Evolutionary conservation across 1,284 basidiomycete genomes (phyloP).

Genomic region (Cystobasidium pallidum): DNA sequence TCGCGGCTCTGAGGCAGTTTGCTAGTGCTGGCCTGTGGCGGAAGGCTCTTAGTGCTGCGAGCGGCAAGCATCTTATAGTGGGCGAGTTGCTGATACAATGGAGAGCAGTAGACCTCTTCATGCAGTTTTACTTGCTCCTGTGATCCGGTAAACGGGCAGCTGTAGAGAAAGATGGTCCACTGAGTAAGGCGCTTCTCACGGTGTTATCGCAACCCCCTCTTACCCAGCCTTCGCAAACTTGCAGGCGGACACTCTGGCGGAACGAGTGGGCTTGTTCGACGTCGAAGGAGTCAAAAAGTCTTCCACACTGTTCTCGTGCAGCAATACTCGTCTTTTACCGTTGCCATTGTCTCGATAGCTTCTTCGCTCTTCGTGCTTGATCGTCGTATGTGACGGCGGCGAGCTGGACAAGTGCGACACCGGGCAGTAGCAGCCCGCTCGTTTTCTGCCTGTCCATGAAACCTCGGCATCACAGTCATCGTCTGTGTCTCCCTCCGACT

Average conservation of each 20-base stretch:
- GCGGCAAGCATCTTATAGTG: conserved; percentile 30
- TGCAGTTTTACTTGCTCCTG: conserved; percentile 15
- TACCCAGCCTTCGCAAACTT: conserved; percentile 43
- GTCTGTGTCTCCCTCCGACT: neutral
- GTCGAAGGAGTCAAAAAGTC: neutral
- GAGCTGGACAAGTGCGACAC: neutral
- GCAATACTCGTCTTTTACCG: conserved; percentile 14
- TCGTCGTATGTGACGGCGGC: neutral
- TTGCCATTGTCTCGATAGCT: conserved; percentile 4
- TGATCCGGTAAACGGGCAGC: conserved; percentile 36
- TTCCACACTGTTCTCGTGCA: neutral
- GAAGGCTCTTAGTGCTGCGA: neutral
- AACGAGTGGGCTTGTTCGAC: neutral
- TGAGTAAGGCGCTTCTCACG: too few relatives aligned
- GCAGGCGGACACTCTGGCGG: neutral
- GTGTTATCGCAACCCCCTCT: neutral
- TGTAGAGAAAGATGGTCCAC: neutral
- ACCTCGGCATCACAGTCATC: neutral
- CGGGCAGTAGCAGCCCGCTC: neutral
- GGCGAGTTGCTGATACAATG: conserved; percentile 35
- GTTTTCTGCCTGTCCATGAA: neutral
- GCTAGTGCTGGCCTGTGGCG: conserved; percentile 1
- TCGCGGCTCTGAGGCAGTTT: neutral
- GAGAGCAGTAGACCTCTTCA: conserved; percentile 35
- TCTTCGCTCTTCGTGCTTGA: conserved; percentile 8